Conservation (phyloP, 306 rosid species). For the Calophaca sinica region DNA sequence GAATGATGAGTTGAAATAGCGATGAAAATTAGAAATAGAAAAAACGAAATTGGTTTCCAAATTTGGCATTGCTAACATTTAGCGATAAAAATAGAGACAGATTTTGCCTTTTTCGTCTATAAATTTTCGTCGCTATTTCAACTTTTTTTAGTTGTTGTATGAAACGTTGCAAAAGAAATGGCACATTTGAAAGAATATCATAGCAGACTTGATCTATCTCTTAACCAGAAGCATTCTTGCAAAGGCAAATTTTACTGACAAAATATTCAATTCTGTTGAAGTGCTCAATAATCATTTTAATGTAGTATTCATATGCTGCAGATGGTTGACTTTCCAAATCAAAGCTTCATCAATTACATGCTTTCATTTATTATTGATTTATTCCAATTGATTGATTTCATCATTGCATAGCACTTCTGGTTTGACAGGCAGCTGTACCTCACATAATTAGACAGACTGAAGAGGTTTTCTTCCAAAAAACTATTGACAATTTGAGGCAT, state of each 20-base stretch:
- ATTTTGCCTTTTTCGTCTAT: too few relatives aligned
- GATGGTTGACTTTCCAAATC: constrained; percentile 2
- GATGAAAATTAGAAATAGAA: too few relatives aligned
- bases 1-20: neutral
- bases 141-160: neutral
- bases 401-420: constrained; percentile 25
- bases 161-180: neutral
- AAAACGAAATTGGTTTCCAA: too few relatives aligned
- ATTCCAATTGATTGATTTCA: constrained; percentile 15
- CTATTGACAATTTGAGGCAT: constrained; percentile 63
- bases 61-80: too few relatives aligned
- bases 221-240: neutral
- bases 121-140: too few relatives aligned
- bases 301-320: constrained; percentile 11
- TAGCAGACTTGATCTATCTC: neutral
- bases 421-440: constrained; percentile 89
- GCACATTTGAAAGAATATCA: neutral
- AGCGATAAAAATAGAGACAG: neutral
- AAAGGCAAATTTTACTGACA: neutral
- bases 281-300: constrained; percentile 1
- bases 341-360: constrained; percentile 15
- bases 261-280: neutral
- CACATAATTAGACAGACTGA: constrained; percentile 72
- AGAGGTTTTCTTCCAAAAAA: constrained; percentile 79
- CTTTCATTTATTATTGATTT: neutral